These are phyloP conservation scores for Amanita pallidorosea DNA, from an alignment of 768 basidiomycete genomes.

Conservation along the genomic window DNA sequence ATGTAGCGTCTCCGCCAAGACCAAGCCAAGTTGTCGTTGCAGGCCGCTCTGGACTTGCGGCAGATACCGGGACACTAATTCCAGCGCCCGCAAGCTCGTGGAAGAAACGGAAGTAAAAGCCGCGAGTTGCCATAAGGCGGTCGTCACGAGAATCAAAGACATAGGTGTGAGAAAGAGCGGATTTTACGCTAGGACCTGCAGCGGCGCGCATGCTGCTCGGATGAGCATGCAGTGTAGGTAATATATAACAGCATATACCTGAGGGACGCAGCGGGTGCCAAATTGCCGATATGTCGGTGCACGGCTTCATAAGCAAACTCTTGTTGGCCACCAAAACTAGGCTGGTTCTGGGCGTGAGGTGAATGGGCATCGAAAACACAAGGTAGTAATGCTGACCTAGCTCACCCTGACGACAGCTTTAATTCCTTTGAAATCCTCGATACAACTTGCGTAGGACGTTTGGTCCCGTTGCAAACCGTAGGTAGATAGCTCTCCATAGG, in stretches of 20 bases:
- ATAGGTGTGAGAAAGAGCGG: constrained; percentile 72
- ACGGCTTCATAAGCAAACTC: constrained; percentile 82
- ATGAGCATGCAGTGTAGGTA: neutral
- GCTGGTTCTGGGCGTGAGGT: constrained; percentile 22
- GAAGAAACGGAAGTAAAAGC: constrained; percentile 49
- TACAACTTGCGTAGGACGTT: constrained; percentile 62
- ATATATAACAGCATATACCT: constrained; percentile 35
- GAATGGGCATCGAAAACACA: constrained; percentile 10
- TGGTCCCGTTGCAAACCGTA: constrained; percentile 78
- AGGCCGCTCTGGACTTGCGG: neutral
- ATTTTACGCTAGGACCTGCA: constrained; percentile 75
- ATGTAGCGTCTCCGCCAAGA: constrained; percentile 69
- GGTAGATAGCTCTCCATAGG: constrained; percentile 57
- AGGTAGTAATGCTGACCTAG: constrained; percentile 30
- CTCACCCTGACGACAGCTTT: constrained; percentile 71
- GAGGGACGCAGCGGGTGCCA: constrained; percentile 70
- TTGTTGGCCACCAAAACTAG: constrained; percentile 37
- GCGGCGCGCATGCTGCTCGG: constrained; percentile 64
- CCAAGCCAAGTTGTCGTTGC: neutral
- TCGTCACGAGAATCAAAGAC: constrained; percentile 70
- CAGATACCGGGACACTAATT: neutral
- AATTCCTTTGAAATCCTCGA: constrained; percentile 52
- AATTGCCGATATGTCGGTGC: constrained; percentile 59
- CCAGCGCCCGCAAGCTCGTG: constrained; percentile 58
- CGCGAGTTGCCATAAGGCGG: constrained; percentile 47